Base-by-base conservation (phyloP, 1,139 yeast species). In the Debaryomyces nepalensis region DNA sequence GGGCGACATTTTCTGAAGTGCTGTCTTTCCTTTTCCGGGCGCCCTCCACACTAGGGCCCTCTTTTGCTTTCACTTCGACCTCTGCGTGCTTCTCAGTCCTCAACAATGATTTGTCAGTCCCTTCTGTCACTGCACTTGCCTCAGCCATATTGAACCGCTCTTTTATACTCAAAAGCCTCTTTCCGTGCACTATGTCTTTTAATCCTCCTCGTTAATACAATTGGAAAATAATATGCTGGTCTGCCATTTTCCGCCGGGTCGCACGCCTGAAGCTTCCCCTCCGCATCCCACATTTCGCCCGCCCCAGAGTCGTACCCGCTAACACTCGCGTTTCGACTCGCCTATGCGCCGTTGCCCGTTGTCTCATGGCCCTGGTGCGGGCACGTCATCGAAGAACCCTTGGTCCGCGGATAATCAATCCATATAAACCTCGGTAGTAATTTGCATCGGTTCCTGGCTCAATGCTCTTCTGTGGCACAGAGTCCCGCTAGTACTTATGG, bases 231-330 rank as follows among this genome's bases (percentile, higher is more conserved):
- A 29, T 6, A 16, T 16, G 16, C 29, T 16, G 18, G 5, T 29
- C 32, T 29, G 32, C 32, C 32, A 29, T 16, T 29, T 29, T 29
- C 9, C 7, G 5, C 20, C 21, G 21, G 32, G 32, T 29, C 12
- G 12, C 16, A 12, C 12, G 14, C 8, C 29, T n/a, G n/a, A n/a
- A n/a, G n/a, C n/a, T n/a, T 10, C 24, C 24, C n/a, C n/a, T n/a
- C n/a, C 3, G n/a, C 24, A 22, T 22, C 24, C 24, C n/a, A 6
- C 24, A 22, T 22, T 12, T n/a, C 16, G 31, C 31, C 3, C 9
- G 5, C 15, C 20, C 20, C 18, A 15, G 20, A 10, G 5, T 15
- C 31, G 31, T 11, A 27, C n/a, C 29, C 4, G 18, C 10, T 5
- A 27, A 10, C 9, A 1, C 5, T n/a, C 11, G 2, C 10, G 32